Conservation (phyloP, 345 rosid genomes). For the Citrus cavaleriei region DNA sequence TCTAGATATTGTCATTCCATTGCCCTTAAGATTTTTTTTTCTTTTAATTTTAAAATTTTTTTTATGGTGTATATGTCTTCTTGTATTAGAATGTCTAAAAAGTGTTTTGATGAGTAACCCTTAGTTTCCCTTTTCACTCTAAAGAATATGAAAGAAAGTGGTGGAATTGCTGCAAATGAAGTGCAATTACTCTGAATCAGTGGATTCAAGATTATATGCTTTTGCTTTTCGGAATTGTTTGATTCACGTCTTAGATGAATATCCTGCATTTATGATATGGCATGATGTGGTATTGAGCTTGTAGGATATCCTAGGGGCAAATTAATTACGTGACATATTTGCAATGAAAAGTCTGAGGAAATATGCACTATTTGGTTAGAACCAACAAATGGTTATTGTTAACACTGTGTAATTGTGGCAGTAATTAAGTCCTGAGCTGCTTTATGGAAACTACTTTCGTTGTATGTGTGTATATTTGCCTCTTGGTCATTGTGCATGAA, state of each 20-base stretch:
- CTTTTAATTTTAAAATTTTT: background rate
- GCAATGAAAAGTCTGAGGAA: background rate
- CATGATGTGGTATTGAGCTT: background rate
- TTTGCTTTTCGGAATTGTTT: background rate
- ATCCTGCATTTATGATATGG: background rate
- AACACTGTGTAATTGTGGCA: background rate
- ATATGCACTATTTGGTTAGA: background rate
- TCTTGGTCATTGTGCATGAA: background rate
- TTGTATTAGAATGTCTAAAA: background rate
- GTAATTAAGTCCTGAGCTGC: background rate
- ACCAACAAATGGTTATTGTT: background rate
- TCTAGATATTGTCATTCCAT: background rate
- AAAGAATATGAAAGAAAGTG: background rate
- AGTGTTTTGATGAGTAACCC: no score
- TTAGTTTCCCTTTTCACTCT: no score
- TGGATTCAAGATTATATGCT: background rate
- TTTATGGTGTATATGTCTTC: background rate
- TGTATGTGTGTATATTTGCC: background rate
- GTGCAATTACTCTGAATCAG: background rate
- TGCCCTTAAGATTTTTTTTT: no score
- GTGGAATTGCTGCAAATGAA: background rate
- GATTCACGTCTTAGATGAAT: background rate
- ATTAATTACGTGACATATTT: background rate
- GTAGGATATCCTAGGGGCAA: background rate
- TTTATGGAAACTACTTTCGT: background rate